phyloP scores from a whole-genome alignment of 1,139 yeast genomes.

The Saccharomyces hybrid region DNA sequence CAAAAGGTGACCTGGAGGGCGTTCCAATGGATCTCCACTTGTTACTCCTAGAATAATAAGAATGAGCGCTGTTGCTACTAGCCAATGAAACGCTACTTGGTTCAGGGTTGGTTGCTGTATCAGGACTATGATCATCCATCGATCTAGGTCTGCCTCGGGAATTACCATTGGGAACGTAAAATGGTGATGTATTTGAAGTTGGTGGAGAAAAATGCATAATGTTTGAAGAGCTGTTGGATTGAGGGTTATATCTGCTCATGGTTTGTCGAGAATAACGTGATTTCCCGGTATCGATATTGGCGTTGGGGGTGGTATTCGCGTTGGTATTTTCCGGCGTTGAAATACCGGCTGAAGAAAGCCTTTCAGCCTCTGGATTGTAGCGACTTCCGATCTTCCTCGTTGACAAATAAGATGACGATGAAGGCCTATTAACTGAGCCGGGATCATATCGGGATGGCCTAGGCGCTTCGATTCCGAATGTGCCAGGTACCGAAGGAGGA shows the following conservation, averaged over 20 bases:
- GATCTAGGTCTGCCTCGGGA: slow-evolving; percentile 17
- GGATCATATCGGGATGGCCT: slow-evolving; percentile 26
- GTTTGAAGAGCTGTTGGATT: slow-evolving; percentile 1
- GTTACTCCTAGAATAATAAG: slow-evolving; percentile 17
- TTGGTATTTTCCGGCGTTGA: neutral
- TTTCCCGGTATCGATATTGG: slow-evolving; percentile 4
- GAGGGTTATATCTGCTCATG: slow-evolving; percentile 22
- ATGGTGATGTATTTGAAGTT: slow-evolving; percentile 2
- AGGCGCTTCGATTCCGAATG: slow-evolving; percentile 5
- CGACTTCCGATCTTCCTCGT: slow-evolving; percentile 11
- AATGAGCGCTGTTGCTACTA: slow-evolving; percentile 9
- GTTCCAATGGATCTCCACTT: slow-evolving; percentile 18
- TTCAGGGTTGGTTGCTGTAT: neutral
- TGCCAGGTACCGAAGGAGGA: slow-evolving; percentile 4
- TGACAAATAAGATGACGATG: slow-evolving; percentile 2
- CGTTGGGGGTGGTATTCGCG: neutral
- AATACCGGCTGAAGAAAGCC: neutral
- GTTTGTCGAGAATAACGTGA: slow-evolving; percentile 17
- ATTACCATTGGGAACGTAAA: slow-evolving; percentile 5
- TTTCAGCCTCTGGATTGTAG: slow-evolving; percentile 15
- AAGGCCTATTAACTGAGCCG: slow-evolving; percentile 2
- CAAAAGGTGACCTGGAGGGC: slow-evolving; percentile 3
- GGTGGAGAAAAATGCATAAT: neutral
- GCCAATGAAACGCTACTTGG: neutral
- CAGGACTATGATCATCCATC: slow-evolving; percentile 9